A percentile compares a stretch with the other conserved stretches of the same genome.
phyloP scores from a whole-genome alignment of 2,329 filamentous ascomycete species.

The Cladosporium sp. region DNA sequence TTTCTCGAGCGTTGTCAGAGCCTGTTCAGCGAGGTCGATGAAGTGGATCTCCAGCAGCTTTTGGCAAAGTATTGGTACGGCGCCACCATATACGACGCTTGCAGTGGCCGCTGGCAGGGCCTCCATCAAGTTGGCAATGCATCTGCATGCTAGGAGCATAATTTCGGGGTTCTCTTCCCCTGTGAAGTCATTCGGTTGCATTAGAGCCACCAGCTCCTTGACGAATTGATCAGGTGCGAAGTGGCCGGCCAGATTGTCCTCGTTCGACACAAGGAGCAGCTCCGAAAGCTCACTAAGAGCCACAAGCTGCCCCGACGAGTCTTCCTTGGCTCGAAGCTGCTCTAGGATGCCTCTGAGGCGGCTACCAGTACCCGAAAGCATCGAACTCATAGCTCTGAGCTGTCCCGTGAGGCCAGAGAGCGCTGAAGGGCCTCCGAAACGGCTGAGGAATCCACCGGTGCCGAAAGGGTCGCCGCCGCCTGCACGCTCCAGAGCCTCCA shows the following conservation, averaged over 20 bases:
- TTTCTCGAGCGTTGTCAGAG: conserved; percentile 91
- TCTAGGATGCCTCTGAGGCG: conserved; percentile 61
- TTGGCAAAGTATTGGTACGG: conserved; percentile 87
- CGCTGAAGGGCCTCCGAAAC: conserved; percentile 39
- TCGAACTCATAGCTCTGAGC: conserved; percentile 78
- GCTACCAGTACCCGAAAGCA: conserved; percentile 79
- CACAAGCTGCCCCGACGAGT: conserved; percentile 81
- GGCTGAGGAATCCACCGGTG: conserved; percentile 58
- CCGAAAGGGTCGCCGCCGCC: conserved; percentile 53
- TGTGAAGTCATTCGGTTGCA: conserved; percentile 77
- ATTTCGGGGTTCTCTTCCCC: conserved; percentile 91
- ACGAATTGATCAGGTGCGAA: conserved; percentile 93
- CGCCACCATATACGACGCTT: conserved; percentile 95
- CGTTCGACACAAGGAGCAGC: conserved; percentile 86
- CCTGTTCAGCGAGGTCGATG: conserved; percentile 95
- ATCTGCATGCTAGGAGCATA: conserved; percentile 93
- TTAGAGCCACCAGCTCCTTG: conserved; percentile 84
- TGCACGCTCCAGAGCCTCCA: conserved; percentile 36
- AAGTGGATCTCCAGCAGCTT: conserved; percentile 94
- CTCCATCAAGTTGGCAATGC: conserved; percentile 95
- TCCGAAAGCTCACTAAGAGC: conserved; percentile 91
- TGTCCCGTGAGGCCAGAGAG: conserved; percentile 67
- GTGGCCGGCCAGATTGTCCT: conserved; percentile 91
- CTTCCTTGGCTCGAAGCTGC: conserved; percentile 70
- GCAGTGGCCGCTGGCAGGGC: conserved; percentile 86